phyloP scores from a whole-genome alignment of 306 rosid genomes.

The Carpinus fangiana region DNA sequence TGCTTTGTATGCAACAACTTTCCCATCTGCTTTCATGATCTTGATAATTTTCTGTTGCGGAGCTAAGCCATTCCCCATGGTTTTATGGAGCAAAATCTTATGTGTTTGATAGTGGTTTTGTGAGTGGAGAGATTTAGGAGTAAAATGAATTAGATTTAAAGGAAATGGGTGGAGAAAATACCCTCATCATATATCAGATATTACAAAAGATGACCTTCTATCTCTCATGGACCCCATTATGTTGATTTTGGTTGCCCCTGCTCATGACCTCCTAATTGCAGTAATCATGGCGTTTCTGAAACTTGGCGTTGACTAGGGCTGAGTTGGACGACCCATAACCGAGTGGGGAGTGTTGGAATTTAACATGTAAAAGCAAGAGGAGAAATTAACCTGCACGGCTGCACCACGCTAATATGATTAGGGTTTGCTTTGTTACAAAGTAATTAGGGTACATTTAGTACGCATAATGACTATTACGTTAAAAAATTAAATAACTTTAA shows the following conservation, averaged over 20 bases:
- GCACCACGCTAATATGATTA: not conserved
- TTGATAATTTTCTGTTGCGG: slow-evolving; percentile 48
- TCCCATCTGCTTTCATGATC: slow-evolving; percentile 75
- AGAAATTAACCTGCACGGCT: not conserved
- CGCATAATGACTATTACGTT: no score
- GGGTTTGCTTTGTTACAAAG: no score
- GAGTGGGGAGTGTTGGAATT: not conserved
- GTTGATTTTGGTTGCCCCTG: slow-evolving; percentile 12
- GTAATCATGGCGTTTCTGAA: not conserved
- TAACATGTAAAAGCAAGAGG: not conserved
- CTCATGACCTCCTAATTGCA: not conserved
- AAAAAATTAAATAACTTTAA: no score
- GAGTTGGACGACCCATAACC: not conserved
- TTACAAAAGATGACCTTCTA: slow-evolving; percentile 46
- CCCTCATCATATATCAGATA: slow-evolving; percentile 31
- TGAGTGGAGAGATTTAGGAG: slow-evolving; percentile 27
- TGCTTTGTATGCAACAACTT: slow-evolving; percentile 68
- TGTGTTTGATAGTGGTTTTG: slow-evolving; percentile 3
- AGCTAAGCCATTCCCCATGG: slow-evolving; percentile 85
- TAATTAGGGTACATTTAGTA: no score
- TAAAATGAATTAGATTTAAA: slow-evolving; percentile 38
- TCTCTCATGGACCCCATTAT: slow-evolving; percentile 26
- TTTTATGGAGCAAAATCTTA: slow-evolving; percentile 3
- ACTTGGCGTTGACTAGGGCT: not conserved
- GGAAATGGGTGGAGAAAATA: slow-evolving; percentile 20